A percentile compares a stretch with the other conserved stretches of the same genome.
Evolutionary conservation across 2,329 filamentous ascomycete species (phyloP).

Genomic region (Fusarium sambucinum): DNA sequence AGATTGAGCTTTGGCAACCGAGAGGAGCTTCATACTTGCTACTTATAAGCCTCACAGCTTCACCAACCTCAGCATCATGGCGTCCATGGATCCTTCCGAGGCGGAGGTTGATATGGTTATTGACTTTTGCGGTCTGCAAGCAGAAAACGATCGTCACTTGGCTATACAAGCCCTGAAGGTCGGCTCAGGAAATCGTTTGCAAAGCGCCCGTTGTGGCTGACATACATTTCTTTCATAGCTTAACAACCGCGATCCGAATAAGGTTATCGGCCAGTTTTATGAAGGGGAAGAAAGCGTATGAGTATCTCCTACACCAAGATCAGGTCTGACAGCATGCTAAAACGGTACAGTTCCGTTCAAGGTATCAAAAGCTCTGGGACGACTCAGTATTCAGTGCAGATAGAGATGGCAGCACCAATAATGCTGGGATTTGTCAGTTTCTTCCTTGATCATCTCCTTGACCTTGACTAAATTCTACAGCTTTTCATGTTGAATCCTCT

Average conservation of each 20-base stretch:
- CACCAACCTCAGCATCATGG: slow-evolving; percentile 44
- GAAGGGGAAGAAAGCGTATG: slow-evolving; percentile 58
- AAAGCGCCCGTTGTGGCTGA: slow-evolving; percentile 19
- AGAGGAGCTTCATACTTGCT: not conserved
- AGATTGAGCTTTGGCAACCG: slow-evolving; percentile 17
- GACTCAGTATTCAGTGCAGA: slow-evolving; percentile 65
- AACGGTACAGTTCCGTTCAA: slow-evolving; percentile 57
- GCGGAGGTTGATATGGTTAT: slow-evolving; percentile 56
- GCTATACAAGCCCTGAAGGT: slow-evolving; percentile 59
- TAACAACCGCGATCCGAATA: slow-evolving; percentile 61
- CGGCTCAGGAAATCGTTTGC: slow-evolving; percentile 3
- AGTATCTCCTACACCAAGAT: not conserved
- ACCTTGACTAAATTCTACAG: slow-evolving; percentile 52
- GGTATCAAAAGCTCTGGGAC: slow-evolving; percentile 65
- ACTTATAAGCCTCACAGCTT: not conserved
- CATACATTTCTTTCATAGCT: slow-evolving; percentile 41
- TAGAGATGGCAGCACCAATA: slow-evolving; percentile 62
- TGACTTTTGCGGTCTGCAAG: slow-evolving; percentile 56
- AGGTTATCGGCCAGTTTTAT: slow-evolving; percentile 64
- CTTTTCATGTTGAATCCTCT: slow-evolving; percentile 68
- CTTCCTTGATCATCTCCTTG: not conserved
- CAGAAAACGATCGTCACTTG: slow-evolving; percentile 55
- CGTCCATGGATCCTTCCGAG: slow-evolving; percentile 54
- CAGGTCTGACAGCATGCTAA: slow-evolving; percentile 24
- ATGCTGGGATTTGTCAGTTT: slow-evolving; percentile 59